phyloP scores from a whole-genome alignment of 208 protist genomes.

The Leishmania martiniquensis region DNA sequence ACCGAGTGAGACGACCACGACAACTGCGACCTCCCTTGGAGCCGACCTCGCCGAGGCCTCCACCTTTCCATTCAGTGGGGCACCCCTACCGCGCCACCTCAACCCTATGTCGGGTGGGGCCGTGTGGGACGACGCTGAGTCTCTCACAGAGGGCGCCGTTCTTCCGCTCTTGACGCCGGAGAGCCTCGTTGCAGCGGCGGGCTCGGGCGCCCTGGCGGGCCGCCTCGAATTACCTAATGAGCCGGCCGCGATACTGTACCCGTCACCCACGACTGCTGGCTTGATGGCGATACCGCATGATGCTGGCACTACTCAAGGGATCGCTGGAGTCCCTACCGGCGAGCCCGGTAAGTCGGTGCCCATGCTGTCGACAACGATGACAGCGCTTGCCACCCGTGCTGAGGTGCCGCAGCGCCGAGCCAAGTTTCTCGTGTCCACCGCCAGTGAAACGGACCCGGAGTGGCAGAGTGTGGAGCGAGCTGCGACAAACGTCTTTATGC shows the following conservation, averaged over 20 bases:
- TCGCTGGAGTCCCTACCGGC: background rate
- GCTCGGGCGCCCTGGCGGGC: background rate
- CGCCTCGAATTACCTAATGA: background rate
- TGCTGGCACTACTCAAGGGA: background rate
- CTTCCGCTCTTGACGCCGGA: slow-evolving; percentile 27
- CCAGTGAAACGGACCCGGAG: slow-evolving; percentile 37
- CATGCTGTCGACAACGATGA: slow-evolving; percentile 7
- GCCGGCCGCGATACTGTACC: background rate
- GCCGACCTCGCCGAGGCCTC: background rate
- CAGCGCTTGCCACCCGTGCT: slow-evolving; percentile 3
- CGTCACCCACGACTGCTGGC: background rate
- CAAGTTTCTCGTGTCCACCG: background rate
- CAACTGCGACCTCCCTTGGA: background rate
- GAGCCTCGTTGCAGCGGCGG: slow-evolving; percentile 1
- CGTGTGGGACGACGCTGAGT: background rate
- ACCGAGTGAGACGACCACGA: background rate
- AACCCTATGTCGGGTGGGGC: background rate
- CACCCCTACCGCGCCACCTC: background rate
- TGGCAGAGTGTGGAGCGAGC: slow-evolving; percentile 46
- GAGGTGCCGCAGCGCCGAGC: background rate
- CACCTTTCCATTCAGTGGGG: background rate
- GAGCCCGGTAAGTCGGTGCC: slow-evolving; percentile 1
- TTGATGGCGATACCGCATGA: background rate
- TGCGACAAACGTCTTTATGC: slow-evolving; percentile 27
- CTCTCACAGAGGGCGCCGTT: background rate